Base-by-base conservation (phyloP, 805 yeast genomes). In the Komagataella mondaviorum region DNA sequence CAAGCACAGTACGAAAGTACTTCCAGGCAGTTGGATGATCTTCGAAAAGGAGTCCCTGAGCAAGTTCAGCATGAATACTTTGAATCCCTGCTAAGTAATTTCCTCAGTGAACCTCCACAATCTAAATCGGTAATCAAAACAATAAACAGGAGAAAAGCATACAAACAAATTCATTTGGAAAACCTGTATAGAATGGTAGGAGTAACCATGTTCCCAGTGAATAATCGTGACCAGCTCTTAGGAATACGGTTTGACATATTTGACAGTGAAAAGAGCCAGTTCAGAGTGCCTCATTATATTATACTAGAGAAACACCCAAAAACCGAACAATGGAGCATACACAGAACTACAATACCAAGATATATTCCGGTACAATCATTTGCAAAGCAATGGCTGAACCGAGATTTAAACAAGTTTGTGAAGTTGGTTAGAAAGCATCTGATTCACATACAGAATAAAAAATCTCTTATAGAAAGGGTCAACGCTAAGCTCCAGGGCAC, bases 161-260 rank as follows among this genome's bases (percentile, higher is more conserved):
- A 46, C 23, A 17, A 20, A n/a, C 36, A 23, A 16, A 20, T 24
- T 16, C 23, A 20, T 22, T 57, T 67, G 47, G 83, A 78, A 53
- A 77, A 76, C 55, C 61, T 76, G 17, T 69, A 66, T 51, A 57
- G 83, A 50, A 57, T 77, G 52, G 74, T 70, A 6, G 81, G 81
- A 1, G 57, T 74, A 30, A 77, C 82, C 0, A 73, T 74, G 0
- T 78, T 78, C 51, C 78, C 80, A 0, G 66, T 78, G 46, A 74
- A 73, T 55, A 66, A 65, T 52, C 50, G 55, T 8, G 69, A 65
- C 7, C 59, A 62, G 8, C 59, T 69, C 43, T 53, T 78, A 30
- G 83, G 83, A 0, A 54, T 78, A 6, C 60, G 83, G n/a, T 76
- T 76, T 56, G 83, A 78, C 53, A 56, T 69, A 2, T 70, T 66